These are phyloP conservation scores for Radiomyces spectabilis DNA, from an alignment of 192 early-diverging fungal species.

Conservation along the genomic window DNA sequence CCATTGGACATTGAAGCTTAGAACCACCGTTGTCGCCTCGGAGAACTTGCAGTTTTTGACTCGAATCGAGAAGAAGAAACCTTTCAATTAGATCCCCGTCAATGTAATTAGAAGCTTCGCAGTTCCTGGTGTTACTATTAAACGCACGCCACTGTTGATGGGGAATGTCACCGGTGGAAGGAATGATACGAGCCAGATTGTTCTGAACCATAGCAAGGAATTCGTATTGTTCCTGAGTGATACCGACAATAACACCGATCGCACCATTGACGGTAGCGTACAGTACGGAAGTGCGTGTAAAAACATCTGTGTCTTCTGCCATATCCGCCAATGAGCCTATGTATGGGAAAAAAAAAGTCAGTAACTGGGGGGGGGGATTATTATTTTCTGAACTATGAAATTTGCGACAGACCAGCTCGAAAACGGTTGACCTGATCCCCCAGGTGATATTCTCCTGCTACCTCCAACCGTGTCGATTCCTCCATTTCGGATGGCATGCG, in stretches of 20 bases:
- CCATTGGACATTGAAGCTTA: too few relatives aligned
- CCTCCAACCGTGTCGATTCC: too few relatives aligned
- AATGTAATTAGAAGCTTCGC: slow-evolving; percentile 52
- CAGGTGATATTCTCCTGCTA: slow-evolving; percentile 64
- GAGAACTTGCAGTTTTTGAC: too few relatives aligned
- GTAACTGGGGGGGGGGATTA: too few relatives aligned
- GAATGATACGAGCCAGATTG: slow-evolving; percentile 50
- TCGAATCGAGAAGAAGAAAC: too few relatives aligned
- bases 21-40: too few relatives aligned
- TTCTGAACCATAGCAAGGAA: slow-evolving; percentile 56
- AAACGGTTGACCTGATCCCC: slow-evolving; percentile 81
- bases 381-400: too few relatives aligned
- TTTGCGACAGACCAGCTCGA: slow-evolving; percentile 58
- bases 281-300: slow-evolving; percentile 42
- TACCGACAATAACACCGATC: slow-evolving; percentile 67
- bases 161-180: slow-evolving; percentile 50
- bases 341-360: background rate
- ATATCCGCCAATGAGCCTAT: slow-evolving; percentile 74
- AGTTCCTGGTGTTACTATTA: slow-evolving; percentile 38
- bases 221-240: slow-evolving; percentile 52
- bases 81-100: slow-evolving; percentile 90
- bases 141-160: slow-evolving; percentile 64
- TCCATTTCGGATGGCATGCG: slow-evolving; percentile 20
- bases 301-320: slow-evolving; percentile 54
- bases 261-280: slow-evolving; percentile 76